Conservation (phyloP, 176 grass and related monocot genomes). For the Phoenix roebelenii region DNA sequence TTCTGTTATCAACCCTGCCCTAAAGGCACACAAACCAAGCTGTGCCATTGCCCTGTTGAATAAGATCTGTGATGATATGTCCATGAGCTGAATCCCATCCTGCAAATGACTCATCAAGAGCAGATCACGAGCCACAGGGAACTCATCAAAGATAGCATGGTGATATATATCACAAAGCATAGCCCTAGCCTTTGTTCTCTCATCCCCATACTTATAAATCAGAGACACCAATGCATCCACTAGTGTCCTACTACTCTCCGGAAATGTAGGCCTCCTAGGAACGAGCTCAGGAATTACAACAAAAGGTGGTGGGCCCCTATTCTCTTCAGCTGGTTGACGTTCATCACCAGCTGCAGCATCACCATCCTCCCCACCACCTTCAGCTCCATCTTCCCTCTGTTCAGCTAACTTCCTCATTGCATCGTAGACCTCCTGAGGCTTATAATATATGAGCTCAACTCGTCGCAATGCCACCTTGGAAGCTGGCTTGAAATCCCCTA, state of each 20-base stretch:
- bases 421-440: conserved; percentile 96
- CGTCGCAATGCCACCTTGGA: conserved; percentile 70
- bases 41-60: conserved; percentile 94
- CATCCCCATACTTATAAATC: conserved; percentile 85
- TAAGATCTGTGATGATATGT: conserved; percentile 89
- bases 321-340: conserved; percentile 31
- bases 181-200: conserved; percentile 88
- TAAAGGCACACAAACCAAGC: conserved; percentile 78
- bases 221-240: conserved; percentile 80
- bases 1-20: conserved; percentile 75
- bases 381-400: conserved; percentile 28
- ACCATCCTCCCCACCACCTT: conserved; percentile 41
- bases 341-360: conserved; percentile 20
- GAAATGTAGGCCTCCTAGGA: conserved; percentile 75
- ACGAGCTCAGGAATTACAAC: conserved; percentile 73
- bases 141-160: conserved; percentile 88
- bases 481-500: conserved; percentile 63
- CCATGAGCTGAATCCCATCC: conserved; percentile 91
- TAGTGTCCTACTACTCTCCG: conserved; percentile 59
- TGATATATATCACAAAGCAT: conserved; percentile 99
- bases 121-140: conserved; percentile 71
- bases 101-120: conserved; percentile 97
- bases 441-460: conserved; percentile 90
- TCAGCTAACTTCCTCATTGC: conserved; percentile 80
- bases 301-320: conserved; percentile 49